Evolutionary conservation across 495 filamentous ascomycete species (phyloP).

Genomic region (Lophiotrema nucula): DNA sequence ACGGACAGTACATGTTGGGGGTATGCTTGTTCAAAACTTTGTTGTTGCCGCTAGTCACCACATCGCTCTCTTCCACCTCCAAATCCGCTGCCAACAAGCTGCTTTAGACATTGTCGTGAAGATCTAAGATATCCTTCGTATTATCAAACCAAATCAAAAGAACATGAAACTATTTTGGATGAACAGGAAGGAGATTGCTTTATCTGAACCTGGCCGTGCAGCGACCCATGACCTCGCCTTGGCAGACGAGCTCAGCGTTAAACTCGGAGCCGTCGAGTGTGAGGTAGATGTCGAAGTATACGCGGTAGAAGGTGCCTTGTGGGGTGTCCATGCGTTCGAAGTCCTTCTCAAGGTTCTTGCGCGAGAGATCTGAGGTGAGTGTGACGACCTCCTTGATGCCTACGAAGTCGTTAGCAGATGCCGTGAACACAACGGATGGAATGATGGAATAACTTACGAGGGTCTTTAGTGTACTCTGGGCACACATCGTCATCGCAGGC

Average conservation of each 20-base stretch:
- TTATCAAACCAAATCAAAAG: no score
- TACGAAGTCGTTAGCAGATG: conserved; percentile 40
- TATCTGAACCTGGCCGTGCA: conserved; percentile 82
- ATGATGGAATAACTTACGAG: conserved; percentile 66
- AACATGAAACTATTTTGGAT: no score
- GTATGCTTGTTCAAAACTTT: no score
- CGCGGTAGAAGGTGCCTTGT: conserved; percentile 95
- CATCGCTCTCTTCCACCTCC: no score
- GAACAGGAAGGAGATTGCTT: no score
- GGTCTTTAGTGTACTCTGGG: conserved; percentile 98
- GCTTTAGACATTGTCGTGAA: no score
- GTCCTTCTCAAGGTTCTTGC: conserved; percentile 98
- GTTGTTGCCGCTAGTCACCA: no score
- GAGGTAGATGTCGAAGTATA: conserved; percentile 82
- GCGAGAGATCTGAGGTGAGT: conserved; percentile 90
- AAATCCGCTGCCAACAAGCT: no score
- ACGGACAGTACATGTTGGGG: no score
- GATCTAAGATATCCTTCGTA: no score
- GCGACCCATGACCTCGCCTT: conserved; percentile 97
- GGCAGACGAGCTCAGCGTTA: conserved; percentile 95
- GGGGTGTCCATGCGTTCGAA: conserved; percentile 99
- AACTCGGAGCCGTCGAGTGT: conserved; percentile 97
- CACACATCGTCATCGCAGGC: conserved; percentile 98
- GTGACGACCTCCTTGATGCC: conserved; percentile 99
- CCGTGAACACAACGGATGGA: not conserved